These are phyloP conservation scores for Mycocentrospora acerina DNA, from an alignment of 2,329 filamentous ascomycete genomes.

Conservation along the genomic window DNA sequence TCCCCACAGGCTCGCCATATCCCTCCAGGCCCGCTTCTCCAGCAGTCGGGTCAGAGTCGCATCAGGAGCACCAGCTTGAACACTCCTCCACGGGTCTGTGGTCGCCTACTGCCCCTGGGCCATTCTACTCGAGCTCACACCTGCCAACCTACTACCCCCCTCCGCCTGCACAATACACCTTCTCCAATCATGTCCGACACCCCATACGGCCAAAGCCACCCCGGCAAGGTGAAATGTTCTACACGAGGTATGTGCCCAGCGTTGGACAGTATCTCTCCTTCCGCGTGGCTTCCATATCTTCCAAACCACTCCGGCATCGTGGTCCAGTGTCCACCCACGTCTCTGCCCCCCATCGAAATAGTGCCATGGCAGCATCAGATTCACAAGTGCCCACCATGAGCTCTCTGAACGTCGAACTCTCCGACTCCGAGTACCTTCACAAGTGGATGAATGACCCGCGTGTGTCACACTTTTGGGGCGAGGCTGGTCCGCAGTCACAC, in stretches of 20 bases:
- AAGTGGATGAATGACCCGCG: slow-evolving; percentile 88
- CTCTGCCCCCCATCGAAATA: slow-evolving; percentile 21
- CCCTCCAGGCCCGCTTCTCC: slow-evolving; percentile 56
- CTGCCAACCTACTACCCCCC: slow-evolving; percentile 91
- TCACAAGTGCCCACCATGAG: slow-evolving; percentile 39
- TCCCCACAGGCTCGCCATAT: slow-evolving; percentile 53
- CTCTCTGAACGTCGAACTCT: slow-evolving; percentile 39
- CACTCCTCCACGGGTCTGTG: slow-evolving; percentile 38
- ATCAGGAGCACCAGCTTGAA: slow-evolving; percentile 33
- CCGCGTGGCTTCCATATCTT: slow-evolving; percentile 73
- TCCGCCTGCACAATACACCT: slow-evolving; percentile 75
- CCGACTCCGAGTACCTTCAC: slow-evolving; percentile 70
- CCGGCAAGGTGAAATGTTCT: slow-evolving; percentile 87
- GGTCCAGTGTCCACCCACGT: slow-evolving; percentile 52
- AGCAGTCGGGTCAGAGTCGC: slow-evolving; percentile 26
- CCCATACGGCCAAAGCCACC: slow-evolving; percentile 86
- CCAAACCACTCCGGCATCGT: slow-evolving; percentile 63
- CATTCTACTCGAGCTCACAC: slow-evolving; percentile 80
- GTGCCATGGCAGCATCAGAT: slow-evolving; percentile 54
- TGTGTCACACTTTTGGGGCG: slow-evolving; percentile 83
- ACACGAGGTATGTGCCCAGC: slow-evolving; percentile 82
- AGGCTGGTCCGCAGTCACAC: slow-evolving; percentile 55
- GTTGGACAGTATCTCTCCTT: slow-evolving; percentile 85
- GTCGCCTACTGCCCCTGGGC: slow-evolving; percentile 55
- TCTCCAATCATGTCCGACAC: slow-evolving; percentile 77